Evolutionary conservation across 768 basidiomycete genomes (phyloP).

Genomic region (Amanita pseudoporphyria): DNA sequence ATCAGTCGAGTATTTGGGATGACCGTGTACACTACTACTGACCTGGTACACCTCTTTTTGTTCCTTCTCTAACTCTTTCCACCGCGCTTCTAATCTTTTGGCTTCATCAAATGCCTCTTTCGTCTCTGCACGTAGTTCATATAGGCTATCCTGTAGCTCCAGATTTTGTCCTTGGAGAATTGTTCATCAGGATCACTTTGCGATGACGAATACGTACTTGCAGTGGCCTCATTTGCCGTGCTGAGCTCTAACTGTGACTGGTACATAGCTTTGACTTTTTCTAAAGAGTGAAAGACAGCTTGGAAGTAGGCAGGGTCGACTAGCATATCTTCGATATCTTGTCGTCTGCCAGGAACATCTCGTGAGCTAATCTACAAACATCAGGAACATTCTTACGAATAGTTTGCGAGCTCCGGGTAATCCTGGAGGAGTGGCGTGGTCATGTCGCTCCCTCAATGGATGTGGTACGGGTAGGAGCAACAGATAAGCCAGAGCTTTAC

Average conservation of each 20-base stretch:
- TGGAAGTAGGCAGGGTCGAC: constrained; percentile 79
- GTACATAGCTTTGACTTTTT: constrained; percentile 65
- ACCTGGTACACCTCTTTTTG: constrained; percentile 89
- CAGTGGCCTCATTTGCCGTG: constrained; percentile 77
- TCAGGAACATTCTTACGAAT: constrained; percentile 45
- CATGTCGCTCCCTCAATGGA: constrained; percentile 22
- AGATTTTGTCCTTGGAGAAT: constrained; percentile 56
- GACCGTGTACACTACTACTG: constrained; percentile 10
- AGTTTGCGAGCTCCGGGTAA: constrained; percentile 63
- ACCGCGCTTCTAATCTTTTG: constrained; percentile 66
- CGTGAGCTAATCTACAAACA: background rate
- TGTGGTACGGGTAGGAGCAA: constrained; percentile 14
- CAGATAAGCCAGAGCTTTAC: too few species aligned
- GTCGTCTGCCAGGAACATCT: constrained; percentile 43
- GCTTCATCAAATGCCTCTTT: constrained; percentile 85
- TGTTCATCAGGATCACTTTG: constrained; percentile 8
- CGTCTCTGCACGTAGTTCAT: constrained; percentile 70
- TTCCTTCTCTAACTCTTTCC: constrained; percentile 83
- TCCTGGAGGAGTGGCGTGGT: constrained; percentile 42
- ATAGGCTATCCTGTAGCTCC: constrained; percentile 64
- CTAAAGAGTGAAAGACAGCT: constrained; percentile 74
- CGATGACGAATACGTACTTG: constrained; percentile 41
- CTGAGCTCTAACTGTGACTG: constrained; percentile 71
- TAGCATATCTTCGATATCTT: constrained; percentile 86
- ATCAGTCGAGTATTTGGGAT: background rate